Evolutionary conservation across 768 basidiomycete species (phyloP), one percentile per base, ranked within the genome.

Genomic region (Cystofilobasidium macerans): DNA sequence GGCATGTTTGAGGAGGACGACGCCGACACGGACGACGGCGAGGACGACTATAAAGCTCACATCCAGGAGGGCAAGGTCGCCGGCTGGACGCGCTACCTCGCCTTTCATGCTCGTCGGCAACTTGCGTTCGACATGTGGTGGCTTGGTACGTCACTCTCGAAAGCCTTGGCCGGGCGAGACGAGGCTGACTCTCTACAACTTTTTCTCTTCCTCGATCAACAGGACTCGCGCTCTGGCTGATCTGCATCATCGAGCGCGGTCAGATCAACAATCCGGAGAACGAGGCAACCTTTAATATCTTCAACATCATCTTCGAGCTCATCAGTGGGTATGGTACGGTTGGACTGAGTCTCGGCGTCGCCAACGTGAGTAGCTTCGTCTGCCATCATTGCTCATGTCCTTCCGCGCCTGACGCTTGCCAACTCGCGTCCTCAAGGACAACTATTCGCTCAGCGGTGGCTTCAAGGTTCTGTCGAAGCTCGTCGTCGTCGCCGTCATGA

Each of bases 181-280:
- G 16, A 47, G 45, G n/a, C 45, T 47, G 45, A 47, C 48, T 5
- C 48, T 51, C 16, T 51, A 5, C n/a, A 9, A 51, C 48, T 16
- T 16, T 51, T 5, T n/a, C 5, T 16, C n/a, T n/a, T n/a, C n/a
- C n/a, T 7, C 22, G 9, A 16, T 26, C 4, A 26, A 16, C 32
- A 26, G 87, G 79, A 0, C 75, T 89, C 16, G 90, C 89, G 0
- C 76, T 97, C 16, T 91, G 92, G 77, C 75, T 95, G 1, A 80
- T 97, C 45, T 97, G 93, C 74, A 94, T 97, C 70, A 85, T 95
- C 69, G 95, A 89, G 87, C 80, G 82, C 59, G 78, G 79, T 36
- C 80, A 83, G 40, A 75, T 91, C 59, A 81, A 81, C 26, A 78
- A 87, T 66, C 73, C 78, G 0, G 78, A 72, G 0, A 83, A 81